phyloP scores from a whole-genome alignment of 1,139 yeast species.

The Saccharomyces pastorianus region DNA sequence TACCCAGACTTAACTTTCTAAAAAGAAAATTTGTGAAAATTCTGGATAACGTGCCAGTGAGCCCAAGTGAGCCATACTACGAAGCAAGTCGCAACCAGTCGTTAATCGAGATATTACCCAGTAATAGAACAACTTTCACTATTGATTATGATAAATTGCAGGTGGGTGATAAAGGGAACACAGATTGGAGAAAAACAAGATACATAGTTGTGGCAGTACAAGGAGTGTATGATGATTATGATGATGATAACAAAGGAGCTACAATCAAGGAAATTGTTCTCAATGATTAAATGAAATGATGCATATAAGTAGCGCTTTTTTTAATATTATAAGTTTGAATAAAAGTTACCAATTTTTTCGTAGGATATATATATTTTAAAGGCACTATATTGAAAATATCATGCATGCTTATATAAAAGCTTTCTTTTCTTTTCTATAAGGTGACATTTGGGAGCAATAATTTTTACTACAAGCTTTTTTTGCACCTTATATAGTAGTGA shows the following conservation, averaged over 20 bases:
- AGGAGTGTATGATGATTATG: constrained; percentile 39
- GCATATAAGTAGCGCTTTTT: constrained; percentile 2
- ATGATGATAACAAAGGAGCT: constrained; percentile 44
- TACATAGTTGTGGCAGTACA: constrained; percentile 44
- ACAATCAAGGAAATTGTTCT: constrained; percentile 49
- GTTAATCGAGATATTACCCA: constrained; percentile 37
- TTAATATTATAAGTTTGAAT: background rate
- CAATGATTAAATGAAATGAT: constrained; percentile 9
- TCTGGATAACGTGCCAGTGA: constrained; percentile 32
- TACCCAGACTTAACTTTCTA: constrained; percentile 19
- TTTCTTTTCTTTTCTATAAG: background rate
- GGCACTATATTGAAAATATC: background rate
- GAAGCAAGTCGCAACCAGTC: constrained; percentile 26
- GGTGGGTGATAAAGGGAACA: constrained; percentile 5
- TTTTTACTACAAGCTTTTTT: background rate
- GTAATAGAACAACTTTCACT: constrained; percentile 42
- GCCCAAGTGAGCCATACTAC: constrained; percentile 42
- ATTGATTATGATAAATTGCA: constrained; percentile 26
- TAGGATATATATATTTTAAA: background rate
- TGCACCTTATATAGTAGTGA: background rate
- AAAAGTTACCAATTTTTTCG: background rate
- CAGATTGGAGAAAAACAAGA: constrained; percentile 30
- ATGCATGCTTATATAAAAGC: background rate
- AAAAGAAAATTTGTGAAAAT: constrained; percentile 34
- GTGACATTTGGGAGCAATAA: background rate